Base-by-base conservation (phyloP, 75 land plant species). In the Selaginella tamariscina region DNA sequence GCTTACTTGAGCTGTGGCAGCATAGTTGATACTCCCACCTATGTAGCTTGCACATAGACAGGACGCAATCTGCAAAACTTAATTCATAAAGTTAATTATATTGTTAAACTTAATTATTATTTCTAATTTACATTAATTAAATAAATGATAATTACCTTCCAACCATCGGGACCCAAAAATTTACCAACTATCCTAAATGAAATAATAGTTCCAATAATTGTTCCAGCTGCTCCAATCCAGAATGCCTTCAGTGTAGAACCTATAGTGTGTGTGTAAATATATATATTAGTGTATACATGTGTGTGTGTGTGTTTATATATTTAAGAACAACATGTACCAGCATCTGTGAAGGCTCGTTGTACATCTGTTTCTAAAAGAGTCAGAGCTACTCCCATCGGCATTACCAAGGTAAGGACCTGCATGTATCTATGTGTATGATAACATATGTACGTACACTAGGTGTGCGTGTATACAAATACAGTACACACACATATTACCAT, bases 21-120 rank as follows among this genome's bases (percentile, higher is more conserved):
- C 81, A 68, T 75, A 79, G 54, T 79, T 79, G 74, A 79, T 75
- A 32, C 63, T 56, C 21, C 81, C 81, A 22, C 81, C 81, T 21
- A 79, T 55, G 56, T 79, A 79, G 55, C 79, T 79, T 27, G 81
- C 78, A 68, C 81, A 79, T 32, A 79, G 78, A 24, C 57, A 79
- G 30, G 81, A 79, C 29, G 81, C 81, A 74, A 78, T 66, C 80
- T 78, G 72, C 62, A 8, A 59, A 2, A 59, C 11, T 20, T 11
- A 11, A 49, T n/a, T 20, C 33, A 68, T 27, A 67, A n/a, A n/a
- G n/a, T n/a, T n/a, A n/a, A n/a, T n/a, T n/a, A n/a, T n/a, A n/a
- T n/a, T n/a, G n/a, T n/a, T 23, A 56, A 65, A 71, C 2, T n/a
- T n/a, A n/a, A n/a, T n/a, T n/a, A n/a, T n/a, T n/a, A n/a, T n/a